phyloP scores from a whole-genome alignment of 345 rosid genomes.

The Hevea brasiliensis region DNA sequence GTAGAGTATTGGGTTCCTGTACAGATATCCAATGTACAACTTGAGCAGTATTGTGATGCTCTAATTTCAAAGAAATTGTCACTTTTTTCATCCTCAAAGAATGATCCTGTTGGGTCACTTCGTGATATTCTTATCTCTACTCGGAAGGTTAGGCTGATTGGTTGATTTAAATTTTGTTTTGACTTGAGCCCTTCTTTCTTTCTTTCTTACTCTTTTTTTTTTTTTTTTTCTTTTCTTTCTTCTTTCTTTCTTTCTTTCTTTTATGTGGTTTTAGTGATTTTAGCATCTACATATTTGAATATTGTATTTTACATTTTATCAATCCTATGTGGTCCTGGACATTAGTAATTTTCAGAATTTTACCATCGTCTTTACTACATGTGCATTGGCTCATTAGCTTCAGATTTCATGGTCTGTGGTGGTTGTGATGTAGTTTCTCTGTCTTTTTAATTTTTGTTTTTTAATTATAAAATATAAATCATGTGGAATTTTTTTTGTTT shows the following conservation, averaged over 20 bases:
- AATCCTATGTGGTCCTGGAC: background rate
- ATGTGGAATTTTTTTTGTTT: background rate
- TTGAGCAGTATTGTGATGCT: slow-evolving; percentile 85
- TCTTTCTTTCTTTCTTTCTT: no score
- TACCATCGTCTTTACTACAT: background rate
- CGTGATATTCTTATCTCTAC: slow-evolving; percentile 53
- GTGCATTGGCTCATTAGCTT: slow-evolving; percentile 2
- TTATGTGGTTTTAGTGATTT: no score
- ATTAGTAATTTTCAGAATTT: background rate
- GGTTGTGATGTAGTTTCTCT: background rate
- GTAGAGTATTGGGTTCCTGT: slow-evolving; percentile 92
- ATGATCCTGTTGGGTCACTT: slow-evolving; percentile 58
- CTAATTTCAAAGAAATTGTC: slow-evolving; percentile 51
- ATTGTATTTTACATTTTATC: background rate
- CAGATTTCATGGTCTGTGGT: background rate
- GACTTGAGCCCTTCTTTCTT: background rate
- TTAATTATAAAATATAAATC: background rate
- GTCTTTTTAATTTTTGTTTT: background rate
- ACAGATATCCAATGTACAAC: slow-evolving; percentile 72
- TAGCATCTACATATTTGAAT: background rate
- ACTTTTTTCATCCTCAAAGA: slow-evolving; percentile 60
- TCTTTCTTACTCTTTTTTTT: background rate
- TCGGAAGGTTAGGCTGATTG: slow-evolving; percentile 60
- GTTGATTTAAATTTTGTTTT: background rate
- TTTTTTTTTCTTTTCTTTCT: background rate